phyloP scores from a whole-genome alignment of 768 basidiomycete genomes.

The Mycena polygramma region DNA sequence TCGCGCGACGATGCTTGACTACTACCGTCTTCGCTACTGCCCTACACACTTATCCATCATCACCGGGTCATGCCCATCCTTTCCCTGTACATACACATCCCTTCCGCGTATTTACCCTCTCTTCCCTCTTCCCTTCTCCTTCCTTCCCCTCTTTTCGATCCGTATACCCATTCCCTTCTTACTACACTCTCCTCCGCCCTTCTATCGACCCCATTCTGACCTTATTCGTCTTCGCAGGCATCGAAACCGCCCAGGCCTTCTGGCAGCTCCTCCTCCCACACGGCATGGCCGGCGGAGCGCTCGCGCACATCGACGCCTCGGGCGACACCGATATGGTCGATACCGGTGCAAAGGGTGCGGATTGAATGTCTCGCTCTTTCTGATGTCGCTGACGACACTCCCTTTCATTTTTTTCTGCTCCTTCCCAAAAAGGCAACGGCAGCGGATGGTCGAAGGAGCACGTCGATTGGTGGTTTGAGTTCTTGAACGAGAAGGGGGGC shows the following conservation, averaged over 20 bases:
- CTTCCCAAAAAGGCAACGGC: neutral
- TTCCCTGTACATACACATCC: neutral
- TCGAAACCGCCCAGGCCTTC: conserved; percentile 81
- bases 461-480: conserved; percentile 85
- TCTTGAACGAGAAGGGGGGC: conserved; percentile 69
- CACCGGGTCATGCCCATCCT: too few species aligned
- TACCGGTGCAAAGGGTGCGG: conserved; percentile 1
- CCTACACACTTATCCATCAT: too few species aligned
- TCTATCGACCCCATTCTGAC: too few species aligned
- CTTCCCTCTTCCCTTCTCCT: neutral
- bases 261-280: conserved; percentile 84
- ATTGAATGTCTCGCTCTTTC: too few species aligned
- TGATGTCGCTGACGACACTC: too few species aligned
- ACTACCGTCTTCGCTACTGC: too few species aligned
- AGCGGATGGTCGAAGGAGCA: conserved; percentile 74
- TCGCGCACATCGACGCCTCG: conserved; percentile 61
- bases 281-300: conserved; percentile 76
- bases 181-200: too few species aligned
- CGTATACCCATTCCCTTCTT: too few species aligned
- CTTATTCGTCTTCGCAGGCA: conserved; percentile 50
- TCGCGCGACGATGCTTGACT: too few species aligned
- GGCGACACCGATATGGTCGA: conserved; percentile 61
- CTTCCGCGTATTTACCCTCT: neutral
- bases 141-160: too few species aligned
- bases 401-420: too few species aligned